Evolutionary conservation across 2,329 filamentous ascomycete genomes (phyloP).

Genomic region (Sphaerulina musiva): DNA sequence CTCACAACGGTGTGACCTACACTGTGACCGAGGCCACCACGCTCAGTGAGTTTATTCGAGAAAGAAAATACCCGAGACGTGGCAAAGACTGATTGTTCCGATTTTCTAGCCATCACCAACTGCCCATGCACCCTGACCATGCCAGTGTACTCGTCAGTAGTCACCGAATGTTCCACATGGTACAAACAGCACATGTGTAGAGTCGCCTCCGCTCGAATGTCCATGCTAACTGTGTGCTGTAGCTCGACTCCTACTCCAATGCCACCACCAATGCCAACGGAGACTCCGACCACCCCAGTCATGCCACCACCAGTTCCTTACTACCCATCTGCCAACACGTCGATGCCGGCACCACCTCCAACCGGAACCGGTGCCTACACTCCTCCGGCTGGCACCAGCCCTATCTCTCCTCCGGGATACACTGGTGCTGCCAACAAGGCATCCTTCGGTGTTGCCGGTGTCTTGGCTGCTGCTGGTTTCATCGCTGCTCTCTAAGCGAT

Average conservation of each 20-base stretch:
- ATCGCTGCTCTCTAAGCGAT: slow-evolving; percentile 21
- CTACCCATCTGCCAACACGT: slow-evolving; percentile 13
- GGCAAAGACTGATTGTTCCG: background rate
- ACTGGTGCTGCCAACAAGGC: slow-evolving; percentile 22
- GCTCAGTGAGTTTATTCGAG: background rate
- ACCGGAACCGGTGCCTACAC: slow-evolving; percentile 13
- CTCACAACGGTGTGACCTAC: slow-evolving; percentile 20
- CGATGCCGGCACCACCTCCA: background rate
- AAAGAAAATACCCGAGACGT: background rate
- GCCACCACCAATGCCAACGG: slow-evolving; percentile 2
- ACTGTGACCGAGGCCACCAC: slow-evolving; percentile 24
- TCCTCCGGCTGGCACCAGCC: slow-evolving; percentile 11
- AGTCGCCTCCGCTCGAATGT: background rate
- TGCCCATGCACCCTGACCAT: slow-evolving; percentile 24
- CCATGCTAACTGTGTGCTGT: slow-evolving; percentile 2
- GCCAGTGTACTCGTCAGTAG: slow-evolving; percentile 23
- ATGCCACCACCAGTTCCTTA: slow-evolving; percentile 8
- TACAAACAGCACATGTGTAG: slow-evolving; percentile 14
- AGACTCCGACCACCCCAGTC: slow-evolving; percentile 7
- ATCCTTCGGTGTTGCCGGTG: slow-evolving; percentile 20
- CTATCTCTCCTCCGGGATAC: slow-evolving; percentile 14
- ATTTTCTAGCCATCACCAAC: slow-evolving; percentile 17
- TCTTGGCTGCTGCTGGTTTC: slow-evolving; percentile 21
- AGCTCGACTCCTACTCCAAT: slow-evolving; percentile 5
- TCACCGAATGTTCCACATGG: slow-evolving; percentile 21